Conservation (phyloP, 805 yeast genomes). For the Starmerella roubikii region DNA sequence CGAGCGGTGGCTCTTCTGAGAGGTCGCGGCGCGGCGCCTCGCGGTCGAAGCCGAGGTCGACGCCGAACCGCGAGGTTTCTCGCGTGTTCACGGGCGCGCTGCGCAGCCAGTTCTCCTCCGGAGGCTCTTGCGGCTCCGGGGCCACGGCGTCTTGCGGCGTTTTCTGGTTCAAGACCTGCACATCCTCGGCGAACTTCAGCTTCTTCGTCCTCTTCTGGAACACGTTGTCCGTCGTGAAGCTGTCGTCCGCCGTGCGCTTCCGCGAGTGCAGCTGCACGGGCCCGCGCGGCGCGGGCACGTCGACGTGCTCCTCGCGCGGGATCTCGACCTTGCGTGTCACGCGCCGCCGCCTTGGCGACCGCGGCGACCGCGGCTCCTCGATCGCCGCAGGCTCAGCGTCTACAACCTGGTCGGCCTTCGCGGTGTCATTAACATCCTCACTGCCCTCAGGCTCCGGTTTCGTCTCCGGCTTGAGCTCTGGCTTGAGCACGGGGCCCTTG, state of each 20-base stretch:
- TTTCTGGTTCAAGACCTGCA: conserved; percentile 1
- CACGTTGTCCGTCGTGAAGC: conserved; percentile 17
- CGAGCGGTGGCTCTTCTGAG: neutral
- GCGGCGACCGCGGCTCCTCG: conserved; percentile 5
- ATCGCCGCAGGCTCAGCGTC: neutral
- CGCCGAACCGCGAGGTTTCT: too few species aligned
- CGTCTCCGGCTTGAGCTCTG: conserved; percentile 1
- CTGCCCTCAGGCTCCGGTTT: conserved; percentile 2
- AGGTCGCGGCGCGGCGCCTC: neutral
- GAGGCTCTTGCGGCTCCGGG: conserved; percentile 1
- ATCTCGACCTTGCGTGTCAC: conserved; percentile 11
- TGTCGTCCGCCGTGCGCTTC: neutral
- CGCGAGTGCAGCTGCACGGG: conserved; percentile 6
- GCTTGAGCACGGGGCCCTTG: too few species aligned
- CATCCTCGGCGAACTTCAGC: conserved; percentile 3
- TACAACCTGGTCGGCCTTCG: neutral
- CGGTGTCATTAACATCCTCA: neutral
- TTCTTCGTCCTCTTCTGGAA: conserved; percentile 12
- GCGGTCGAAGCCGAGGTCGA: neutral
- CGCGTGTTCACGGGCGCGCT: too few species aligned
- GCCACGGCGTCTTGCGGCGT: conserved; percentile 4
- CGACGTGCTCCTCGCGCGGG: conserved; percentile 1
- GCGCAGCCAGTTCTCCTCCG: too few species aligned
- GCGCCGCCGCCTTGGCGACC: conserved; percentile 10
- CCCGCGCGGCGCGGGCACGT: conserved; percentile 1